These are phyloP conservation scores for Chlorella vulgaris DNA, from an alignment of 139 green algal genomes.

Conservation along the genomic window DNA sequence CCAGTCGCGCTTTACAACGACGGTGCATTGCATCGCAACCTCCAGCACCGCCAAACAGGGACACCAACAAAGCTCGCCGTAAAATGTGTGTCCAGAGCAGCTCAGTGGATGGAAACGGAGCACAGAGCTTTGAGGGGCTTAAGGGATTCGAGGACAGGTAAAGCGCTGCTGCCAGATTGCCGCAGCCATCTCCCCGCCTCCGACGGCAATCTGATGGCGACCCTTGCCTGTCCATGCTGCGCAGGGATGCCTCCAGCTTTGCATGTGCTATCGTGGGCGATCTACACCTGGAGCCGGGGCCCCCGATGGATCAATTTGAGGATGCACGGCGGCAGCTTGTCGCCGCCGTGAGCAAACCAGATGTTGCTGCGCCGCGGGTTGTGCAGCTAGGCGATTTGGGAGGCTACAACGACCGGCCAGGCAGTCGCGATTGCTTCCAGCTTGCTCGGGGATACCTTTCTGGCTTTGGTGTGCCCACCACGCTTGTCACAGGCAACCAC, in stretches of 20 bases:
- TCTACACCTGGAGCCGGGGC: conserved; percentile 75
- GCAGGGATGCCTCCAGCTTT: conserved; percentile 38
- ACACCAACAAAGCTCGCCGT: no score
- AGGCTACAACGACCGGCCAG: conserved; percentile 70
- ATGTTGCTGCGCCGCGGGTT: background rate
- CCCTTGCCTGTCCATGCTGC: background rate
- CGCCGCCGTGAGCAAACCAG: conserved; percentile 10
- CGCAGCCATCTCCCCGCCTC: background rate
- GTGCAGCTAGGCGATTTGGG: conserved; percentile 72
- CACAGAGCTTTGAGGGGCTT: conserved; percentile 17
- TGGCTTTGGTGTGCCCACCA: conserved; percentile 56
- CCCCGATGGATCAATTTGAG: conserved; percentile 71
- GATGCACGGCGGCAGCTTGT: conserved; percentile 66
- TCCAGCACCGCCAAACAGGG: no score
- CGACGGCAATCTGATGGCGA: background rate
- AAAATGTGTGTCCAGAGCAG: no score
- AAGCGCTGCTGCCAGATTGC: background rate
- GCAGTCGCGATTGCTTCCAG: conserved; percentile 68
- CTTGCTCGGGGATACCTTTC: conserved; percentile 57
- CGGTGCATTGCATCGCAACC: no score
- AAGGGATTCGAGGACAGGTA: conserved; percentile 29
- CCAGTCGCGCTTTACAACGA: no score
- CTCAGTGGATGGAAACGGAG: background rate
- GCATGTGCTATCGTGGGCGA: conserved; percentile 74
- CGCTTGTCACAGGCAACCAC: conserved; percentile 77